Evolutionary conservation across 2,329 filamentous ascomycete species (phyloP).

Genomic region (Dryadomyces sulphureus): DNA sequence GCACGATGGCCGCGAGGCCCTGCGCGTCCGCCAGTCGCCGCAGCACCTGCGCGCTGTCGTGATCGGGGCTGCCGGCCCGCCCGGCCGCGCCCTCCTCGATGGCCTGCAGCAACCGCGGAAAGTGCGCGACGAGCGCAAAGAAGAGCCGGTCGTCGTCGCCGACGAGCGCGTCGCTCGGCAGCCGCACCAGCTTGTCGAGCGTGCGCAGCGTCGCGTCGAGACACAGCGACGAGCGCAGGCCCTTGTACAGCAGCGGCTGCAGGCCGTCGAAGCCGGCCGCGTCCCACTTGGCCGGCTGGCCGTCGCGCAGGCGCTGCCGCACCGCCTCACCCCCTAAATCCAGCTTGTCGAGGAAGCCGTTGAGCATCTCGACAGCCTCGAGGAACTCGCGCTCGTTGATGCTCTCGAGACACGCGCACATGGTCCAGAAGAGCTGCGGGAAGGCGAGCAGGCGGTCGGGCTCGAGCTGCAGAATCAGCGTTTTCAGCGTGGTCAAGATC

Average conservation of each 20-base stretch:
- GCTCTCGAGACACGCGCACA: slow-evolving; percentile 87
- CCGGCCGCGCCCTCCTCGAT: slow-evolving; percentile 38
- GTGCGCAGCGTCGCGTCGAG: slow-evolving; percentile 64
- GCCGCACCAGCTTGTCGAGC: slow-evolving; percentile 60
- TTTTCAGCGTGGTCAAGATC: slow-evolving; percentile 85
- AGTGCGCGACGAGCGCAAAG: slow-evolving; percentile 79
- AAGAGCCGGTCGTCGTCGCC: slow-evolving; percentile 72
- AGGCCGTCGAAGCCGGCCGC: slow-evolving; percentile 68
- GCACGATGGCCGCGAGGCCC: slow-evolving; percentile 50
- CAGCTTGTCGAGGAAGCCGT: slow-evolving; percentile 70
- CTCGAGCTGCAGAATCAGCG: slow-evolving; percentile 74
- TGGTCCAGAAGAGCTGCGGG: slow-evolving; percentile 95
- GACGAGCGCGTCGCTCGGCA: slow-evolving; percentile 68
- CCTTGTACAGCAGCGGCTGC: slow-evolving; percentile 78
- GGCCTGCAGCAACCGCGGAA: slow-evolving; percentile 69
- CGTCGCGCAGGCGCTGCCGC: slow-evolving; percentile 57
- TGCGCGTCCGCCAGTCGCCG: slow-evolving; percentile 60
- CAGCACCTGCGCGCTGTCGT: slow-evolving; percentile 49
- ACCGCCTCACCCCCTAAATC: slow-evolving; percentile 60
- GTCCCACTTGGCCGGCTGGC: slow-evolving; percentile 76
- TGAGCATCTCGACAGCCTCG: slow-evolving; percentile 82
- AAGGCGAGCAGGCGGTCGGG: slow-evolving; percentile 71
- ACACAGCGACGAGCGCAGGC: slow-evolving; percentile 72
- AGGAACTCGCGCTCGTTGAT: slow-evolving; percentile 93
- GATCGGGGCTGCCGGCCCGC: slow-evolving; percentile 13